Evolutionary conservation across 257 asterid species (phyloP).

Genomic region (Solanum appendiculatum): DNA sequence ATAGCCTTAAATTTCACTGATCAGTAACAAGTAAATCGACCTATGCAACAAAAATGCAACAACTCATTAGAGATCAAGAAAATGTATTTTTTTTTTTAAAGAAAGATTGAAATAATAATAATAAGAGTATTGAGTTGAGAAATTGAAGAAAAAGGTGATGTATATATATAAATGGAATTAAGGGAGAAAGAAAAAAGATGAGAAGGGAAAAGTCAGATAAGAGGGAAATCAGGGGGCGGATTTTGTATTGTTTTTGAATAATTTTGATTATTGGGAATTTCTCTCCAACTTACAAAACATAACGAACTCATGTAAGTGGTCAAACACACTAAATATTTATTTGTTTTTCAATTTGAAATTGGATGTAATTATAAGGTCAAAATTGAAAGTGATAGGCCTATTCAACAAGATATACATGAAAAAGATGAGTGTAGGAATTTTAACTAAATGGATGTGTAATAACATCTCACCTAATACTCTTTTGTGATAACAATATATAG

Average conservation of each 20-base stretch:
- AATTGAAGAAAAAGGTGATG: not conserved
- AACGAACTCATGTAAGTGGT: not conserved
- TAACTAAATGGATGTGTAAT: not conserved
- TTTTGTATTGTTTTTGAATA: not conserved
- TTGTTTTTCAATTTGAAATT: not conserved
- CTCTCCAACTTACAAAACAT: not conserved
- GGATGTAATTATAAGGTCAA: not conserved
- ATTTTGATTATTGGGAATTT: not conserved
- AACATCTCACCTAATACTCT: not conserved
- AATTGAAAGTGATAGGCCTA: not conserved
- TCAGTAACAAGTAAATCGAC: not conserved
- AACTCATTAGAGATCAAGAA: not conserved
- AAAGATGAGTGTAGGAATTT: not conserved
- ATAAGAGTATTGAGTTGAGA: not conserved
- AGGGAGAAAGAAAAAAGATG: not conserved
- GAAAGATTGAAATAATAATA: not conserved
- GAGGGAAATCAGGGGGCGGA: constrained; percentile 3
- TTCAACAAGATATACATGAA: not conserved
- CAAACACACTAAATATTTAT: not conserved
- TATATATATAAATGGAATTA: not conserved
- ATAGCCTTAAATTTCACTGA: not conserved
- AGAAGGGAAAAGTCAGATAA: not conserved
- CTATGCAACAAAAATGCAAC: not conserved
- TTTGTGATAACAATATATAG: not conserved
- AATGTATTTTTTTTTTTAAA: not conserved